Conservation (phyloP, 108 stramenopile species). For the Skeletonema marinoi region DNA sequence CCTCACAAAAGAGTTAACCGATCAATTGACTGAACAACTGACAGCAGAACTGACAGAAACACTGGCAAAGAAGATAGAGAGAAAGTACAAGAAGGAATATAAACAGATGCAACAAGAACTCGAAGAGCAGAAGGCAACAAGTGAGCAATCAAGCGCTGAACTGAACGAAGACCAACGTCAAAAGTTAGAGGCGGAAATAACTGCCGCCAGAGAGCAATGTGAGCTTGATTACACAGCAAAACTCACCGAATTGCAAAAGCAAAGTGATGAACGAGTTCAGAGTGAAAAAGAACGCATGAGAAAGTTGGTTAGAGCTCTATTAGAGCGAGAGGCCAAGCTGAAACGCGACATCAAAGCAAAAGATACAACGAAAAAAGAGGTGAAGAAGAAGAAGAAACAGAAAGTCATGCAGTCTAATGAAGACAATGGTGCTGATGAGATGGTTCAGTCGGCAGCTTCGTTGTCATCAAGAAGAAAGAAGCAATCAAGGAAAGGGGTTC, state of each 20-base stretch:
- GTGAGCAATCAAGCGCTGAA: conserved; percentile 12
- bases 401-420: background rate
- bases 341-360: conserved; percentile 1
- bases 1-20: conserved; percentile 17
- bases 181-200: conserved; percentile 27
- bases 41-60: conserved; percentile 1
- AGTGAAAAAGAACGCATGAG: conserved; percentile 45
- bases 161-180: conserved; percentile 9
- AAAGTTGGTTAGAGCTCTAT: conserved; percentile 37
- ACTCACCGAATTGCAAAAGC: conserved; percentile 25
- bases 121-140: conserved; percentile 3
- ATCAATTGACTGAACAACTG: conserved; percentile 15
- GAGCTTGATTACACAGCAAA: conserved; percentile 35
- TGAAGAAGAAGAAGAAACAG: conserved; percentile 24
- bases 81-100: conserved; percentile 31
- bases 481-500: conserved; percentile 3
- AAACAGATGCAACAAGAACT: conserved; percentile 25
- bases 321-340: conserved; percentile 43
- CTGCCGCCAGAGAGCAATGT: conserved; percentile 30
- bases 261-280: conserved; percentile 30
- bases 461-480: conserved; percentile 3
- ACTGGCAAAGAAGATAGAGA: conserved; percentile 21
- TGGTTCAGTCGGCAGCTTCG: background rate
- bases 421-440: background rate
- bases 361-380: background rate